These are phyloP conservation scores for Erysimum cheiri DNA, from an alignment of 441 rosid species.

Conservation along the genomic window DNA sequence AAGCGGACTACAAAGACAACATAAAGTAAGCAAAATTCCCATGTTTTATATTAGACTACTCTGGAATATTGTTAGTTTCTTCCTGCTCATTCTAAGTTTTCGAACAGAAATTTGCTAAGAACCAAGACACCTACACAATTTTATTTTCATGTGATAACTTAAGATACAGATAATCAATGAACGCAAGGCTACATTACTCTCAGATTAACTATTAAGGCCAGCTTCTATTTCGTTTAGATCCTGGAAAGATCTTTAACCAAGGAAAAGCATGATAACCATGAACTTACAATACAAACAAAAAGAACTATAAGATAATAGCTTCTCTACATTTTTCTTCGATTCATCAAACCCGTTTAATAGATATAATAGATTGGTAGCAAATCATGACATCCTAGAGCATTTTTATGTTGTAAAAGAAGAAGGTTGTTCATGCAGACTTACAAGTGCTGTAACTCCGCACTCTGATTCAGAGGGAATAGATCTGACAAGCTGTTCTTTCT, in stretches of 20 bases:
- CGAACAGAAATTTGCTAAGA: constrained; percentile 18
- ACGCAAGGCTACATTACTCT: constrained; percentile 10
- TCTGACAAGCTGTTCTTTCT: constrained; percentile 83
- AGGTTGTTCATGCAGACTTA: constrained; percentile 47
- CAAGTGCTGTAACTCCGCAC: constrained; percentile 85
- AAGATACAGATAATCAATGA: constrained; percentile 15
- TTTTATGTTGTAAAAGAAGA: constrained; percentile 19
- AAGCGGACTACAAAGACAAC: constrained; percentile 71
- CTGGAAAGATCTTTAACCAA: constrained; percentile 5
- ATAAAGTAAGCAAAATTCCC: constrained; percentile 16
- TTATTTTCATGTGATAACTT: constrained; percentile 12
- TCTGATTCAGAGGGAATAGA: constrained; percentile 78
- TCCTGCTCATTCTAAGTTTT: constrained; percentile 27
- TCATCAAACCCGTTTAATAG: background rate
- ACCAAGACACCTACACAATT: constrained; percentile 1
- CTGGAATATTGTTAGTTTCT: constrained; percentile 19
- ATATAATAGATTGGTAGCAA: constrained; percentile 13
- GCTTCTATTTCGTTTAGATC: constrained; percentile 5
- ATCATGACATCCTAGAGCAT: constrained; percentile 26
- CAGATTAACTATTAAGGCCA: constrained; percentile 12
- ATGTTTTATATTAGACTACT: constrained; percentile 18
- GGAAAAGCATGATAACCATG: constrained; percentile 22
- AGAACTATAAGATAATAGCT: constrained; percentile 15
- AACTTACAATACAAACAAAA: constrained; percentile 18
- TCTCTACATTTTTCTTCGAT: background rate